Base-by-base conservation (phyloP, 371 early-diverging fungal genomes). In the Circinella minor region DNA sequence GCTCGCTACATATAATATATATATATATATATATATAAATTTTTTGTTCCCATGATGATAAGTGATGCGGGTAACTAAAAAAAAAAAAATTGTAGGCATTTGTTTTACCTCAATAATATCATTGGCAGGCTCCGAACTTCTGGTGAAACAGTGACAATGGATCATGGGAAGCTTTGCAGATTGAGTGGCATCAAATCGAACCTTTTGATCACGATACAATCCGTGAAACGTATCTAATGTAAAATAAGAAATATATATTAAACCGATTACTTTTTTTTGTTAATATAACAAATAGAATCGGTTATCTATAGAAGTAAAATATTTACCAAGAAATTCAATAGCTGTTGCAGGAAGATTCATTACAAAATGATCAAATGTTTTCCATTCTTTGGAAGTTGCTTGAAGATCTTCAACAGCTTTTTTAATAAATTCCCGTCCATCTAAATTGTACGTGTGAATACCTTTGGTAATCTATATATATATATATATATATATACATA, bases 331-430 rank as follows among this genome's bases (percentile, higher is more conserved):
- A 76, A 99, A 99, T 66, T 97, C 98, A 54, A 98, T 89, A 2
- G 98, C 97, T 1, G 94, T 94, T 4, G 95, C 98, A 0, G 99
- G 99, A 36, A 99, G 83, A 77, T 99, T 98, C 99, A 99, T 98
- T 1, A 99, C 92, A 71, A 95, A 96, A 76, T 99, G 99, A 64
- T 94, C 89, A 75, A 98, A 98, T 36, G 90, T 88, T 64, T 85
- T 82, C 88, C 92, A 86, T 46, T 77, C 74, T 17, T 57, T 67
- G 34, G 63, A 18, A 15, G 68, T 70, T 49, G 59, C 71, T 61
- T 74, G 74, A 37, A 88, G 74, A 71, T 90, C 86, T 39, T 77
- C 66, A 67, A 95, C 77, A 0, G 94, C 91, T 65, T 89, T 70
- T 65, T 83, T 81, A 59, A 99, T 92, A 77, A 98, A 99, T 4